Base-by-base conservation (phyloP, 2,329 filamentous ascomycete genomes). In the Raffaelea arxii region DNA sequence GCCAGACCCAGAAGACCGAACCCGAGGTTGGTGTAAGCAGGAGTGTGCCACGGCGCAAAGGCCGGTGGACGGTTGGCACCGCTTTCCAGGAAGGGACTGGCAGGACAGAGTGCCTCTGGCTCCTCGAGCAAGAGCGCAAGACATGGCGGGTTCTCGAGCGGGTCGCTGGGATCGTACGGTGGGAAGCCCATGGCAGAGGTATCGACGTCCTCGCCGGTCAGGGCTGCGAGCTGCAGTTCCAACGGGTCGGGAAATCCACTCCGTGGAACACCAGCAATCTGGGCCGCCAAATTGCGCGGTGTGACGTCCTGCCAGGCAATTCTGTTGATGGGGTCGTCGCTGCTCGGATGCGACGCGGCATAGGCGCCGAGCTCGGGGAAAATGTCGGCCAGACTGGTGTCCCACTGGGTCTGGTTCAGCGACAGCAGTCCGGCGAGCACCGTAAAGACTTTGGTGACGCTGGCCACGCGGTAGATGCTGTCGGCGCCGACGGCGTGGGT, bases 11-110 rank as follows among this genome's bases (percentile, higher is more conserved):
- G 62, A 2, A 74, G 48, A 1, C 65, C 57, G 19, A 70, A 69
- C 1, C 62, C 71, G 3, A 66, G 58, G 51, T 77, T 75, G 24
- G 71, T 32, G 55, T 78, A 78, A 3, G 64, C 59, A 0, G 73
- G 70, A 3, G 60, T 66, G 0, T 64, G 62, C 51, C 67, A 71
- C 0, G 72, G 65, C 0, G 58, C 54, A 43, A 68, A 72, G 2
- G 65, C 58, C 0, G 71, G 70, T 6, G 61, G 57, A 5, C 57
- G 56, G 41, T 54, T 53, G 19, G 45, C 42, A 6, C 18, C 14
- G 30, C 44, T 43, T 25, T 41, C 48, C 22, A 50, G 39, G 19
- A 39, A 50, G 6, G 19, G 25, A 4, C 9, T 18, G 4, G 11
- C 16, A 9, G 45, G 45, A 24, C 48, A 50, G 36, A 21, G 18